phyloP scores from a whole-genome alignment of 2,329 filamentous ascomycete genomes.

The Davidsoniella neocaledoniae region DNA sequence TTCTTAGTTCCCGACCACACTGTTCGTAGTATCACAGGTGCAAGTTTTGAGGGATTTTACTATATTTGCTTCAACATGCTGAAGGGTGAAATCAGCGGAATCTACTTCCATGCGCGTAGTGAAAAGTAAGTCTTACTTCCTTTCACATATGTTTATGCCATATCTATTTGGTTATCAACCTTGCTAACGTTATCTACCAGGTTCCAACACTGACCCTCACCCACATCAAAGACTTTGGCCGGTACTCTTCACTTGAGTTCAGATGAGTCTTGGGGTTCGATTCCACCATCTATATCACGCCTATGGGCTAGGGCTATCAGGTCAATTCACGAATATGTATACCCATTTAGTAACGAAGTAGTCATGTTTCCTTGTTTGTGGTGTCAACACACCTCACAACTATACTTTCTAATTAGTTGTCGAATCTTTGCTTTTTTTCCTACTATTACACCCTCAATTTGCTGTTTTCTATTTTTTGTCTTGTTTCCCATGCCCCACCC shows the following conservation, averaged over 20 bases:
- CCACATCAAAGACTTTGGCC: slow-evolving; percentile 71
- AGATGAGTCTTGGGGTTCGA: slow-evolving; percentile 17
- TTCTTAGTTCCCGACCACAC: slow-evolving; percentile 92
- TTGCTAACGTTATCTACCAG: slow-evolving; percentile 26
- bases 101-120: slow-evolving; percentile 96
- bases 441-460: too few species aligned
- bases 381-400: too few species aligned
- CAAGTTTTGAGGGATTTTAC: slow-evolving; percentile 96
- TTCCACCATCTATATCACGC: background rate
- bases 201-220: slow-evolving; percentile 81
- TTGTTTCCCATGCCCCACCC: too few species aligned
- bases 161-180: background rate
- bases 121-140: slow-evolving; percentile 55
- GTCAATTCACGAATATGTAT: too few species aligned
- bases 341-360: too few species aligned
- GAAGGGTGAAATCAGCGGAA: slow-evolving; percentile 70
- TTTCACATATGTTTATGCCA: background rate
- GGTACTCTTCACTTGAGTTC: slow-evolving; percentile 77
- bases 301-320: too few species aligned
- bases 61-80: slow-evolving; percentile 98
- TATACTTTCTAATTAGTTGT: too few species aligned
- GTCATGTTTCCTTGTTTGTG: too few species aligned
- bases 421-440: too few species aligned
- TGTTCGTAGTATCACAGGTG: slow-evolving; percentile 77
- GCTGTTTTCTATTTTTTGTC: too few species aligned